Percentiles rank a stretch among this genome's conserved stretches.
These are phyloP conservation scores for Echites panduratus DNA, from an alignment of 257 asterid species.

Conservation along the genomic window DNA sequence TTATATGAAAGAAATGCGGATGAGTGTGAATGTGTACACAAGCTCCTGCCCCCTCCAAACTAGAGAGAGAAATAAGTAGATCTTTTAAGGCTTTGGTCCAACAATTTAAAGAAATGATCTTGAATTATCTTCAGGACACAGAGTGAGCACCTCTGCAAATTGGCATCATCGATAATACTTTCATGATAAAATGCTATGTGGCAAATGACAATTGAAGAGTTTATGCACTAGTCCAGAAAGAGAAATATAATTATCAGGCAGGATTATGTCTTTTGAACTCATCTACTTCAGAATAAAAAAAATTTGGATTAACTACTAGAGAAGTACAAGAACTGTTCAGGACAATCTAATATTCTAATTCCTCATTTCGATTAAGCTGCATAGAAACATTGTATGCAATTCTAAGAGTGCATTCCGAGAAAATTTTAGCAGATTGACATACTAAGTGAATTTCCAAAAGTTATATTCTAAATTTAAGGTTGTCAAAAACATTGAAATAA, in stretches of 20 bases:
- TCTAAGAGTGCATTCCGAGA: not conserved
- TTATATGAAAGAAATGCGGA: not conserved
- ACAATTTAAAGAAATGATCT: not conserved
- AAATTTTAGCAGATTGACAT: not conserved
- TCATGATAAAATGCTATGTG: not conserved
- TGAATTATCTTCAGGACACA: not conserved
- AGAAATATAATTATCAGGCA: not conserved
- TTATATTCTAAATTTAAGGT: not conserved
- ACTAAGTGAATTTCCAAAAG: too few relatives aligned
- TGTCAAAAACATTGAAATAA: not conserved
- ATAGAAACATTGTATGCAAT: not conserved
- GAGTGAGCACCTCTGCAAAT: not conserved
- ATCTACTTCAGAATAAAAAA: not conserved
- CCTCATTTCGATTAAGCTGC: not conserved
- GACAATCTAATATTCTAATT: not conserved
- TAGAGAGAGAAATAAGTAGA: not conserved
- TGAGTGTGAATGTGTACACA: not conserved
- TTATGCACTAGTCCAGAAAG: not conserved
- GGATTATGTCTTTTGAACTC: not conserved
- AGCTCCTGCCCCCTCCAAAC: not conserved
- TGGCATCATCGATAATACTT: not conserved
- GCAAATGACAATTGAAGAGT: not conserved
- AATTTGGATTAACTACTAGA: not conserved
- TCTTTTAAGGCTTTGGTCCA: not conserved
- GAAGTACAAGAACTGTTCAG: not conserved